Percentiles rank a stretch among this genome's conserved stretches.
phyloP scores from a whole-genome alignment of 805 yeast species.

The Kazachstania viticola region DNA sequence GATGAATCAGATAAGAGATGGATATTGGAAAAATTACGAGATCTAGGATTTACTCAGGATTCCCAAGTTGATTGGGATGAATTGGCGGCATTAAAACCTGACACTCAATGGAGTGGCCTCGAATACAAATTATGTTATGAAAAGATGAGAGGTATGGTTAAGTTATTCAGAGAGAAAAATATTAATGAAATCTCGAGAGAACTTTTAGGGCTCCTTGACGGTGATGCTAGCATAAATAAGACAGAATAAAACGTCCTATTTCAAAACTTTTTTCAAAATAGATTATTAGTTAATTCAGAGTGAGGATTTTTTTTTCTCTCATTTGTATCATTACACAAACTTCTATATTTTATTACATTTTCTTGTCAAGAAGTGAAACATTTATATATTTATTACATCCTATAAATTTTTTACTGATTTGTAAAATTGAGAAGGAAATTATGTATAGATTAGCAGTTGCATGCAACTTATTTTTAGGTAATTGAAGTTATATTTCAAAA shows the following conservation, averaged over 20 bases:
- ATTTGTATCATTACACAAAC: no score
- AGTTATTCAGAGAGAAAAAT: conserved; percentile 35
- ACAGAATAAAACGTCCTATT: not conserved
- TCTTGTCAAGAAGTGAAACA: no score
- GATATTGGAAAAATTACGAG: conserved; percentile 37
- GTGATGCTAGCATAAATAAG: conserved; percentile 1
- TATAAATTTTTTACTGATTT: no score
- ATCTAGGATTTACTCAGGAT: conserved; percentile 31
- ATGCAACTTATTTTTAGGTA: no score
- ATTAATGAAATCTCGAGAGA: conserved; percentile 27
- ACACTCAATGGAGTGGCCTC: conserved; percentile 40
- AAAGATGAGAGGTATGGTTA: conserved; percentile 40
- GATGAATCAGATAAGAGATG: conserved; percentile 38
- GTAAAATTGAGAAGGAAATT: no score
- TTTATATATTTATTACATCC: no score
- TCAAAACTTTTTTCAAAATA: no score
- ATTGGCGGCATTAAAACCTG: conserved; percentile 36
- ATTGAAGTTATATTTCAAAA: conserved; percentile 4
- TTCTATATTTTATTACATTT: no score
- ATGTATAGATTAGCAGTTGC: no score
- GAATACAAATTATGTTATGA: conserved; percentile 57
- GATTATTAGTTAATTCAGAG: no score
- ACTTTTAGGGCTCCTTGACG: conserved; percentile 9
- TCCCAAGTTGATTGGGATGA: conserved; percentile 44
- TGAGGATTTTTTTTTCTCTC: no score